Conservation (phyloP, 345 rosid genomes). For the Cardamine chenopodiifolia region DNA sequence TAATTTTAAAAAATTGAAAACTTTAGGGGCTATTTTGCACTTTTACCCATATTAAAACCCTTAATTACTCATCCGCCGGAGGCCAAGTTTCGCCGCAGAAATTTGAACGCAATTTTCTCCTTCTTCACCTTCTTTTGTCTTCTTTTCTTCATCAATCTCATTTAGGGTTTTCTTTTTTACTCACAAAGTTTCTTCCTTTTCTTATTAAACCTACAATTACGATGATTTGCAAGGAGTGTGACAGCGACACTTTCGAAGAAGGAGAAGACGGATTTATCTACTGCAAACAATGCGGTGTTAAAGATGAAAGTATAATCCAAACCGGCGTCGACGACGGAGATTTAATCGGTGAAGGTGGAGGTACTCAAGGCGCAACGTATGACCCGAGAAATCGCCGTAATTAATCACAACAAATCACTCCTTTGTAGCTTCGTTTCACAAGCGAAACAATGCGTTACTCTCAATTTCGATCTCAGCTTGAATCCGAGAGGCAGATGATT, state of each 20-base stretch:
- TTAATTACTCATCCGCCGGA: background rate
- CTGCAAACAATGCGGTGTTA: slow-evolving; percentile 54
- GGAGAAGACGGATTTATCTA: slow-evolving; percentile 60
- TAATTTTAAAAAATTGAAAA: background rate
- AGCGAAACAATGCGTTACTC: slow-evolving; percentile 38
- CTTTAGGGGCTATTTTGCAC: background rate
- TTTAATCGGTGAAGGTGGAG: slow-evolving; percentile 51
- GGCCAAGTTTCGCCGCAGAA: background rate
- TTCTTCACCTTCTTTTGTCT: background rate
- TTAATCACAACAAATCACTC: slow-evolving; percentile 17
- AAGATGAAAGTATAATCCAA: slow-evolving; percentile 52
- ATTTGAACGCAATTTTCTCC: background rate
- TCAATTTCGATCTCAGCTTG: slow-evolving; percentile 50
- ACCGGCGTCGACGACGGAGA: slow-evolving; percentile 69
- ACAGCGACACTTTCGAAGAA: slow-evolving; percentile 48
- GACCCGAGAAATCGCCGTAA: slow-evolving; percentile 37
- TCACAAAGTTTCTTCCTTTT: background rate
- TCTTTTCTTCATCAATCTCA: background rate
- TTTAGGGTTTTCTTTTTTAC: background rate
- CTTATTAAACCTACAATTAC: background rate
- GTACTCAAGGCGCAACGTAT: slow-evolving; percentile 53
- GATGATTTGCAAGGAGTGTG: slow-evolving; percentile 59
- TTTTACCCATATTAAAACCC: background rate
- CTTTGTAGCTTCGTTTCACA: slow-evolving; percentile 32
- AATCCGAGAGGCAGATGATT: background rate